Percentiles rank a stretch among this genome's conserved stretches.
Evolutionary conservation across 768 basidiomycete species (phyloP).

Genomic region (Pisolithus microcarpus): DNA sequence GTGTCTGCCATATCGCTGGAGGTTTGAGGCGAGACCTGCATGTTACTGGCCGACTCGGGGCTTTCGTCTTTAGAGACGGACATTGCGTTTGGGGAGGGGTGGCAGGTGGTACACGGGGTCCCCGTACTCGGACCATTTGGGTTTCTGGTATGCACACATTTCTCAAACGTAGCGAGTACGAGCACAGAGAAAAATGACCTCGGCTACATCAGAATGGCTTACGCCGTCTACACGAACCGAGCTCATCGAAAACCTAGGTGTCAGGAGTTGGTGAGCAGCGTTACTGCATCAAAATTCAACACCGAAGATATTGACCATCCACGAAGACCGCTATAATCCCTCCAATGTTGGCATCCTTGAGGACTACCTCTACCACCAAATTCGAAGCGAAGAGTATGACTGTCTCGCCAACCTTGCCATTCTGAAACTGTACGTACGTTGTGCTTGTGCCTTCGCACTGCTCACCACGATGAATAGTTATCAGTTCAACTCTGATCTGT

Average conservation of each 20-base stretch:
- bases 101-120: neutral
- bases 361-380: constrained; percentile 95
- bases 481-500: constrained; percentile 91
- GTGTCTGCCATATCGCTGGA: neutral
- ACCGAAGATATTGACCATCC: constrained; percentile 73
- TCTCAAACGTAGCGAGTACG: constrained; percentile 1
- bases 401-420: constrained; percentile 93
- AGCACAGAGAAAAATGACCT: constrained; percentile 15
- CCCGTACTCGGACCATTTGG: neutral
- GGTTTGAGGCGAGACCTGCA: neutral
- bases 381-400: constrained; percentile 86
- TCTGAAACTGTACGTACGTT: constrained; percentile 66
- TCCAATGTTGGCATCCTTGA: constrained; percentile 89
- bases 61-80: neutral
- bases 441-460: neutral
- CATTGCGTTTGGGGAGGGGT: no score
- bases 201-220: constrained; percentile 55
- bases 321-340: constrained; percentile 91
- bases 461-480: constrained; percentile 45
- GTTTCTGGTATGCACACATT: constrained; percentile 2
- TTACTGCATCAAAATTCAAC: neutral
- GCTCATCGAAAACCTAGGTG: constrained; percentile 84
- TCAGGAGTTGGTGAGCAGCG: constrained; percentile 72
- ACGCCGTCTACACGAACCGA: constrained; percentile 74
- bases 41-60: neutral